Evolutionary conservation across 441 rosid genomes (phyloP), one percentile per base, ranked within the genome.

Genomic region (Corymbia citriodora): DNA sequence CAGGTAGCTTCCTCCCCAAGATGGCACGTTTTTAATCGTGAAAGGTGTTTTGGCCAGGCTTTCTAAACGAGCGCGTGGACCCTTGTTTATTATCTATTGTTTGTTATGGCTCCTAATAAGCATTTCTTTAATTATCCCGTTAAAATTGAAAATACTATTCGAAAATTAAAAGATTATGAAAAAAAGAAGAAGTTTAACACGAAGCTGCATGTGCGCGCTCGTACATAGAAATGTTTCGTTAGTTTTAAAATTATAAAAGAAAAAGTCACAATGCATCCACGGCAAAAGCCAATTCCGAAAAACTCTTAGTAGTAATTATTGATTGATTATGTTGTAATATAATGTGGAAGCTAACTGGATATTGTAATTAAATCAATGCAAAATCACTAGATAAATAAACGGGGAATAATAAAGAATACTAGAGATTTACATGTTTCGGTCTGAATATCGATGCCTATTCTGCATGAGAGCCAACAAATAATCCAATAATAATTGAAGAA

Each of bases 371-470:
- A 57, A 57, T 23, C 25, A 23, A 57, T 57, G 63, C 0, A 6
- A 57, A 4, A 11, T 57, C 63, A 57, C 25, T 4, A 29, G 63
- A 23, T 4, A 10, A 23, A 57, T 57, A 29, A 23, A 57, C 0
- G 7, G 23, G 13, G 63, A 57, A 57, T 0, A 57, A 57, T 57
- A 4, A 57, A 57, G 13, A 57, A 0, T 23, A 57, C 6, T 0
- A 23, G 23, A 29, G 1, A 57, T 57, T 57, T 57, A 4, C 0
- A 1, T 23, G 2, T 21, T 57, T 57, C 10, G 3, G 29, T 57
- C 8, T 0, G 1, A 57, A 29, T 57, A 13, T 23, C 0, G 0
- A 57, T 57, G 10, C 1, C 63, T 57, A 57, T 23, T 23, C 1
- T 57, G 14, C 3, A 40, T 40, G 1, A 57, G 63, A 57, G 14